Conservation (phyloP, 306 rosid species). For the Nissolia schottii region DNA sequence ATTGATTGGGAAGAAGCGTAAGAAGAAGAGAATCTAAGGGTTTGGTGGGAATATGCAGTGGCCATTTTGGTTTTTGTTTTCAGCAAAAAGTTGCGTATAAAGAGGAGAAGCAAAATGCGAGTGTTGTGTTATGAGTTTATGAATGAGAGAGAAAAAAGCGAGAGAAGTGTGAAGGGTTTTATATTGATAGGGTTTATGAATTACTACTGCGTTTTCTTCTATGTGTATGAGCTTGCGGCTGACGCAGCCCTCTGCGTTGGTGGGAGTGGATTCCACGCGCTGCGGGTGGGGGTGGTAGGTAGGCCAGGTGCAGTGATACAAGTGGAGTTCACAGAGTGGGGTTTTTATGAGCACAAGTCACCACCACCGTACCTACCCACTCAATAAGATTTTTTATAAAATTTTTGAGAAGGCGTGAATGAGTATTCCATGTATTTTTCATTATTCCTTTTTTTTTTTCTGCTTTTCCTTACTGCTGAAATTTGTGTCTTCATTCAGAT, state of each 20-base stretch:
- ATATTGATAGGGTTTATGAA: neutral
- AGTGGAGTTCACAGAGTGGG: neutral
- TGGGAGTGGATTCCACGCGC: neutral
- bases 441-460: neutral
- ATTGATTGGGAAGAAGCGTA: constrained; percentile 26
- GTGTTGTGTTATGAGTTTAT: neutral
- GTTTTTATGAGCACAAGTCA: too few species aligned
- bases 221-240: neutral
- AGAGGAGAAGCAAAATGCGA: neutral
- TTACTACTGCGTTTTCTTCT: neutral
- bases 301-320: neutral
- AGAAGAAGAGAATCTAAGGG: constrained; percentile 38
- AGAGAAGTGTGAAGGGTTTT: neutral
- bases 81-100: neutral
- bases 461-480: neutral
- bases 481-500: neutral
- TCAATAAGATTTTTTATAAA: neutral
- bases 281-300: neutral
- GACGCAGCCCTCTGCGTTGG: neutral
- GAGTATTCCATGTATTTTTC: neutral
- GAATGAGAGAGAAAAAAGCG: neutral
- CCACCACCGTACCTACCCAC: neutral
- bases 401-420: neutral
- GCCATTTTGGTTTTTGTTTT: constrained; percentile 31
- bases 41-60: constrained; percentile 37